A percentile compares a stretch with the other conserved stretches of the same genome.
phyloP scores from a whole-genome alignment of 2,329 filamentous ascomycete species.

The Alternaria consortialis region DNA sequence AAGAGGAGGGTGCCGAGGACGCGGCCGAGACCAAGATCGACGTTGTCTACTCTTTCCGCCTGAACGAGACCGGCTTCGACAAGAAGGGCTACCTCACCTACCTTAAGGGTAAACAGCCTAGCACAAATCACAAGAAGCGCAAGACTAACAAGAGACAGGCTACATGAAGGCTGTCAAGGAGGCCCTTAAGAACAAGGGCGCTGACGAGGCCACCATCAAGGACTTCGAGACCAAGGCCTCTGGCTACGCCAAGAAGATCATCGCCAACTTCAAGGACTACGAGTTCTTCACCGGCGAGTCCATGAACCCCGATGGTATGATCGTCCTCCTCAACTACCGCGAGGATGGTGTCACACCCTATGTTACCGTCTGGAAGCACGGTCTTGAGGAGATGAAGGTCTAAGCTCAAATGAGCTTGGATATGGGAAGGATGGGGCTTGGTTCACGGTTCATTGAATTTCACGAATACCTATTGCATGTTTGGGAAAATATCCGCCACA shows the following conservation, averaged over 20 bases:
- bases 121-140: neutral
- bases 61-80: conserved; percentile 79
- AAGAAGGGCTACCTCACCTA: conserved; percentile 86
- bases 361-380: conserved; percentile 94
- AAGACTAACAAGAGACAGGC: conserved; percentile 56
- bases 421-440: conserved; percentile 25
- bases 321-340: conserved; percentile 95
- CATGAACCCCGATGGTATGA: conserved; percentile 94
- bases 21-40: conserved; percentile 81
- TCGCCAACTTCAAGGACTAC: conserved; percentile 91
- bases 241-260: conserved; percentile 81
- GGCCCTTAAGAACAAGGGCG: conserved; percentile 69
- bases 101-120: conserved; percentile 77
- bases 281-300: conserved; percentile 93
- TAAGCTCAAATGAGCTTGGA: conserved; percentile 58
- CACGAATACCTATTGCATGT: conserved; percentile 52
- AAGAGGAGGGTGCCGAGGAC: conserved; percentile 78
- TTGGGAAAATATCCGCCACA: conserved; percentile 44
- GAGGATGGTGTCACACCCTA: conserved; percentile 94
- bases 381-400: conserved; percentile 88
- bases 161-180: conserved; percentile 96
- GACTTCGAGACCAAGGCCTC: conserved; percentile 81
- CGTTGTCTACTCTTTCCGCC: conserved; percentile 90
- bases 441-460: conserved; percentile 43
- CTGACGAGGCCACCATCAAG: conserved; percentile 71